These are phyloP conservation scores for Suillus sp. DNA, from an alignment of 768 basidiomycete genomes.

Conservation along the genomic window DNA sequence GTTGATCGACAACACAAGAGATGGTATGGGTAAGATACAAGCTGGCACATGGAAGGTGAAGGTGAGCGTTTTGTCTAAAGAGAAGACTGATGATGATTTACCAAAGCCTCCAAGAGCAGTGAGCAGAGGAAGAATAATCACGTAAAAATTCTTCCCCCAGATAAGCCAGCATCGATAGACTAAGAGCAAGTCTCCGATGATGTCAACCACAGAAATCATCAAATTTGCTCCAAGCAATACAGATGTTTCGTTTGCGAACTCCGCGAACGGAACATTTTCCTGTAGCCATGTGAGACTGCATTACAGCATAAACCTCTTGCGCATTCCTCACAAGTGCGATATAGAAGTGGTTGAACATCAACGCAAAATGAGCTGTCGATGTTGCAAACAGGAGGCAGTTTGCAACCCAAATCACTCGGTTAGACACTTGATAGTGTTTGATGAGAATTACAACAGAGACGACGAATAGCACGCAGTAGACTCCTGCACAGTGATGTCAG, in stretches of 20 bases:
- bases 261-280: constrained; percentile 18
- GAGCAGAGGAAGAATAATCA: constrained; percentile 33
- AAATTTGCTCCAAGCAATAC: constrained; percentile 26
- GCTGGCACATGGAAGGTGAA: neutral
- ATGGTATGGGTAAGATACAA: constrained; percentile 3
- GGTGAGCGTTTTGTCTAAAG: neutral
- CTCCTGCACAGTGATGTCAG: constrained; percentile 7
- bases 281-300: constrained; percentile 7
- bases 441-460: constrained; percentile 18
- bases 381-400: constrained; percentile 22
- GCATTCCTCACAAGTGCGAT: constrained; percentile 22
- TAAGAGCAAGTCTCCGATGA: constrained; percentile 28
- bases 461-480: constrained; percentile 21
- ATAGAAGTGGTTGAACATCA: constrained; percentile 29
- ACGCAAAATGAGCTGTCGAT: constrained; percentile 19
- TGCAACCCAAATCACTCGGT: constrained; percentile 13
- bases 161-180: constrained; percentile 38
- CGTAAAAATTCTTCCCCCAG: constrained; percentile 30
- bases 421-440: constrained; percentile 7
- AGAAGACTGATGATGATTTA: constrained; percentile 14
- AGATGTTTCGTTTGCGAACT: constrained; percentile 24
- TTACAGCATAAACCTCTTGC: neutral
- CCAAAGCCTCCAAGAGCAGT: constrained; percentile 30
- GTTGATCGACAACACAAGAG: neutral
- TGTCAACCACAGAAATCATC: constrained; percentile 28